Percentiles rank a stretch among this genome's conserved stretches.
These are phyloP conservation scores for Bipolaris oryzae DNA, from an alignment of 2,329 filamentous ascomycete species.

Conservation along the genomic window DNA sequence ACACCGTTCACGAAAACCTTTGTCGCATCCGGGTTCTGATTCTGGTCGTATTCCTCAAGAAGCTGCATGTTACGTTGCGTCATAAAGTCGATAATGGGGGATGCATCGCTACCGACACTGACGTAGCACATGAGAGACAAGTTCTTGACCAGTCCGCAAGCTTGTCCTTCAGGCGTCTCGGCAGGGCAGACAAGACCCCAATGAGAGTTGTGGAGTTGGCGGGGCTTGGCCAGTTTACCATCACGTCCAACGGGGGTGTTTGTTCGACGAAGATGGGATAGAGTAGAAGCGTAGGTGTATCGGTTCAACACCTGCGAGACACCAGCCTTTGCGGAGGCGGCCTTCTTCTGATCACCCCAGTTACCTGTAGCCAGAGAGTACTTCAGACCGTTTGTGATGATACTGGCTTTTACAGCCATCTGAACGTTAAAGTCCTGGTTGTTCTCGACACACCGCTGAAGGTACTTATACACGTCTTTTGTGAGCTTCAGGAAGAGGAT, in stretches of 20 bases:
- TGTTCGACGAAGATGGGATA: conserved; percentile 95
- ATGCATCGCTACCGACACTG: conserved; percentile 88
- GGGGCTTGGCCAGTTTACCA: conserved; percentile 96
- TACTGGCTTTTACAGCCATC: conserved; percentile 87
- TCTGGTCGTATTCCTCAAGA: conserved; percentile 80
- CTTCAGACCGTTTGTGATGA: conserved; percentile 90
- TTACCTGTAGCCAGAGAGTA: conserved; percentile 98
- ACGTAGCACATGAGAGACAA: conserved; percentile 98
- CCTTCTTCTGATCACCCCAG: conserved; percentile 99
- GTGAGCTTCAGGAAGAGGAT: conserved; percentile 89
- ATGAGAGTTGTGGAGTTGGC: conserved; percentile 97
- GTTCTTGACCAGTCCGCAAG: conserved; percentile 98
- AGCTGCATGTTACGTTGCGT: conserved; percentile 94
- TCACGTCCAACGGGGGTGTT: conserved; percentile 98
- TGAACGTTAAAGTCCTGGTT: conserved; percentile 89
- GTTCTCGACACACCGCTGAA: conserved; percentile 89
- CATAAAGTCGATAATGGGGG: conserved; percentile 94
- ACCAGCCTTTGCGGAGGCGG: conserved; percentile 90
- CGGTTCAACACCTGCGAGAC: conserved; percentile 98
- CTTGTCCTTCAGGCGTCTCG: conserved; percentile 97
- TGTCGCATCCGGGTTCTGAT: conserved; percentile 81
- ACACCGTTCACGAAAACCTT: conserved; percentile 98
- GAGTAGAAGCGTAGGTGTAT: conserved; percentile 94
- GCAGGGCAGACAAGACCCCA: conserved; percentile 98
- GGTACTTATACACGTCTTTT: conserved; percentile 86